Conservation (phyloP, 805 yeast genomes). For the Cyberlindnera bimundalis region DNA sequence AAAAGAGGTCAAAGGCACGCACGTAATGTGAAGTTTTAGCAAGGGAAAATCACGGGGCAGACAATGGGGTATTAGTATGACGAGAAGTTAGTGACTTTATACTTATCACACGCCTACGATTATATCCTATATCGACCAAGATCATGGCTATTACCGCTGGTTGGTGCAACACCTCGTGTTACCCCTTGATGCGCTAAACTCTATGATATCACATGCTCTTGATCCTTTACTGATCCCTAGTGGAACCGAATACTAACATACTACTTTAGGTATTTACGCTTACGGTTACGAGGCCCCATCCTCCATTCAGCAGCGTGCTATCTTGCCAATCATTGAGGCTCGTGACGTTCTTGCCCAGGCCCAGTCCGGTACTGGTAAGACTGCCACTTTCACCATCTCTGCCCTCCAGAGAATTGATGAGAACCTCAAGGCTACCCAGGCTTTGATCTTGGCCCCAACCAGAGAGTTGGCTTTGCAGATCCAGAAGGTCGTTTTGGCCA, state of each 20-base stretch:
- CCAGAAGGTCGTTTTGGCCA: conserved; percentile 85
- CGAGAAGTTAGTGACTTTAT: too few relatives aligned
- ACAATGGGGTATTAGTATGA: too few relatives aligned
- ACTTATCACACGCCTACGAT: too few relatives aligned
- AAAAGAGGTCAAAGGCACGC: too few relatives aligned
- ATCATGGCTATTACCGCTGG: too few relatives aligned
- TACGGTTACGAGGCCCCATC: conserved; percentile 97
- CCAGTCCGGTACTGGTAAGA: conserved; percentile 99
- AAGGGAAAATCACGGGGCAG: too few relatives aligned
- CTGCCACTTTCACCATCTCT: conserved; percentile 94
- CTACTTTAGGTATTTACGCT: conserved; percentile 67
- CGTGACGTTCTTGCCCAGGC: conserved; percentile 98
- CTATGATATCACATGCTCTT: background rate
- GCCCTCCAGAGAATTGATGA: conserved; percentile 74
- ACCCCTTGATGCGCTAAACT: background rate
- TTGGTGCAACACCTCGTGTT: too few relatives aligned
- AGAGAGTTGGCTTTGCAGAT: conserved; percentile 97
- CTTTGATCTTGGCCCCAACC: conserved; percentile 93
- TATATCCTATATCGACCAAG: too few relatives aligned
- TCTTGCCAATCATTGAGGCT: conserved; percentile 90
- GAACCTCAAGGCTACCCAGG: conserved; percentile 74
- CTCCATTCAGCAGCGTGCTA: conserved; percentile 97
- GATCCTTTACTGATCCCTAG: background rate
- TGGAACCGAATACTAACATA: conserved; percentile 12
- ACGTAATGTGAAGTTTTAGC: background rate